Percentiles rank a stretch among this genome's conserved stretches.
phyloP scores from a whole-genome alignment of 148 eudicot species.

The Bassia scoparia region DNA sequence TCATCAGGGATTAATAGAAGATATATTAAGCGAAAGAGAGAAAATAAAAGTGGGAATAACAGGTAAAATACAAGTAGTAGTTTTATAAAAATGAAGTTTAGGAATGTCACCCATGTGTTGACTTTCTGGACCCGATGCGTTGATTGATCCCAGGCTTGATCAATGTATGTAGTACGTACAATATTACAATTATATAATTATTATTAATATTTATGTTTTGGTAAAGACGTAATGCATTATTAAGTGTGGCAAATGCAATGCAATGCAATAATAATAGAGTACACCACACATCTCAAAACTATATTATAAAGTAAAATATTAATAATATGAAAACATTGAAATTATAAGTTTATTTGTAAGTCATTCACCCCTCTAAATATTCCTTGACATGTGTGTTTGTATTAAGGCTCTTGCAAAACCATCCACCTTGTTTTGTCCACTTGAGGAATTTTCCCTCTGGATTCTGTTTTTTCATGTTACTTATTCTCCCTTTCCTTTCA shows the following conservation, averaged over 20 bases:
- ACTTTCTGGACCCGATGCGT: conserved; percentile 17
- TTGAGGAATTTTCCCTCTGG: conserved; percentile 9
- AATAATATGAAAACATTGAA: too few species aligned
- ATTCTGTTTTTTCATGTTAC: not conserved
- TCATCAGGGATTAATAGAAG: too few species aligned
- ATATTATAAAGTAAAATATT: too few species aligned
- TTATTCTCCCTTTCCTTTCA: not conserved
- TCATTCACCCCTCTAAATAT: not conserved
- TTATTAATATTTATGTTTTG: not conserved
- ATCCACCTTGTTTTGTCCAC: not conserved
- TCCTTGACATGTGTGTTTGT: conserved; percentile 11
- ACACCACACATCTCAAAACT: not conserved
- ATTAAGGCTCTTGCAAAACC: not conserved
- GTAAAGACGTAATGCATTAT: not conserved
- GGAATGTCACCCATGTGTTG: conserved; percentile 17
- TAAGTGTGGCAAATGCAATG: conserved; percentile 5
- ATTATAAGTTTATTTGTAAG: not conserved
- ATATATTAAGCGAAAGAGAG: too few species aligned
- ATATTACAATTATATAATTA: not conserved
- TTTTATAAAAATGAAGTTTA: not conserved
- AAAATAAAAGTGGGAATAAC: too few species aligned
- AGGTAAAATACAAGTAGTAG: too few species aligned
- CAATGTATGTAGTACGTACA: not conserved
- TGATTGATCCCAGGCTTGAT: conserved; percentile 23
- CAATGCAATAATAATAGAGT: not conserved